phyloP scores from a whole-genome alignment of 2,329 filamentous ascomycete species.

The Pseudogymnoascus sp. region DNA sequence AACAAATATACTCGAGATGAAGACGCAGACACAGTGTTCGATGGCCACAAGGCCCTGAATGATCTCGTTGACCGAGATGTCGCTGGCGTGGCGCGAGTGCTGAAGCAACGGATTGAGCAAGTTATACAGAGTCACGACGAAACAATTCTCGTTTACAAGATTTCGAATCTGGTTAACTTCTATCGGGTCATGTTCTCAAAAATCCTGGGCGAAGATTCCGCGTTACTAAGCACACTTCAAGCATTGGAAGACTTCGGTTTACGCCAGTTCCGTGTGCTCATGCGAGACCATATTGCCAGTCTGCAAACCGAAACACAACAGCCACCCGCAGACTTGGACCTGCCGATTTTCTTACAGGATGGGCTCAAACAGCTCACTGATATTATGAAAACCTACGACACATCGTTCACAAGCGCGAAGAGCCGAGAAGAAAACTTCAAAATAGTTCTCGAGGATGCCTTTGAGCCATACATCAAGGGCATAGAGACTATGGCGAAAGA shows the following conservation, averaged over 20 bases:
- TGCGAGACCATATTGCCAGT: slow-evolving; percentile 70
- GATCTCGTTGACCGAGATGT: slow-evolving; percentile 83
- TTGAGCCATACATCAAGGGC: slow-evolving; percentile 78
- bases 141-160: slow-evolving; percentile 77
- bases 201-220: slow-evolving; percentile 61
- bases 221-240: slow-evolving; percentile 52
- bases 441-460: slow-evolving; percentile 65
- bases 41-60: slow-evolving; percentile 73
- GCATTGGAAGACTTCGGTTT: slow-evolving; percentile 69
- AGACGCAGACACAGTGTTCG: slow-evolving; percentile 54
- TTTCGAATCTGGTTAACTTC: slow-evolving; percentile 82
- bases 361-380: slow-evolving; percentile 68
- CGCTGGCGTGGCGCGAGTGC: slow-evolving; percentile 68
- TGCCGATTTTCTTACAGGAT: slow-evolving; percentile 73
- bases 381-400: slow-evolving; percentile 81
- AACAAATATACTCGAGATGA: slow-evolving; percentile 44
- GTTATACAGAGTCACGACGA: slow-evolving; percentile 91
- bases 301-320: slow-evolving; percentile 65
- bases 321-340: slow-evolving; percentile 63
- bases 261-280: slow-evolving; percentile 71
- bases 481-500: slow-evolving; percentile 61
- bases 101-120: slow-evolving; percentile 86
- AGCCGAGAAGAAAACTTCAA: slow-evolving; percentile 63
- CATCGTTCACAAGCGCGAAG: slow-evolving; percentile 57
- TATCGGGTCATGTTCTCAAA: slow-evolving; percentile 80